Conservation (phyloP, 495 filamentous ascomycete genomes). For the Pseudomonodictys pantanalensis region DNA sequence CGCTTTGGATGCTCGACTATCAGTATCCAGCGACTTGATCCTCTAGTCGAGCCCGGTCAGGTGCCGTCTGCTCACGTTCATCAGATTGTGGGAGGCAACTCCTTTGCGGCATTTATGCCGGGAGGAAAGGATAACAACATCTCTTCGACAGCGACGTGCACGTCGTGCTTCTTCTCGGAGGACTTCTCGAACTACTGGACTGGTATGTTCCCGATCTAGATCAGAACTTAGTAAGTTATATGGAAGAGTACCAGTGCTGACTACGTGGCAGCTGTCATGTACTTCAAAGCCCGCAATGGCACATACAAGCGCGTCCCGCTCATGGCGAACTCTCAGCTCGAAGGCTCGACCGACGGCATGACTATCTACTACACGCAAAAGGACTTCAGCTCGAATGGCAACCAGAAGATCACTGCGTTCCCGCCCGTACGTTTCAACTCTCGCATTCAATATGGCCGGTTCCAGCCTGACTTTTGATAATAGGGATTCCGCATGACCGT, state of each 20-base stretch:
- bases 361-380: neutral
- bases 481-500: constrained; percentile 36
- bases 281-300: constrained; percentile 33
- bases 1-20: constrained; percentile 48
- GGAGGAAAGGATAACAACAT: neutral
- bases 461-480: constrained; percentile 28
- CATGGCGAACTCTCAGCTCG: constrained; percentile 24
- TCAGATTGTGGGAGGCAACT: neutral
- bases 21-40: constrained; percentile 46
- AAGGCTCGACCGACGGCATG: constrained; percentile 31
- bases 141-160: neutral
- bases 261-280: constrained; percentile 32
- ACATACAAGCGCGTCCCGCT: constrained; percentile 32
- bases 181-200: constrained; percentile 38
- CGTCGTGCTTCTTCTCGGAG: neutral
- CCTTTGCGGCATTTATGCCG: neutral
- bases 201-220: too few species aligned
- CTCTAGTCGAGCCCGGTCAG: constrained; percentile 37
- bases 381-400: neutral
- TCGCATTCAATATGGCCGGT: constrained; percentile 29
- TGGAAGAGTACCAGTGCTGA: too few species aligned
- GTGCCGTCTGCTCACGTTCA: neutral
- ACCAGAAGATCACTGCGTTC: neutral
- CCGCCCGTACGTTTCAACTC: constrained; percentile 20
- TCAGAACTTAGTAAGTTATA: too few species aligned